A percentile compares a stretch with the other conserved stretches of the same genome.
Evolutionary conservation across 768 basidiomycete species (phyloP).

Genomic region (Xanthoconium stramineum): DNA sequence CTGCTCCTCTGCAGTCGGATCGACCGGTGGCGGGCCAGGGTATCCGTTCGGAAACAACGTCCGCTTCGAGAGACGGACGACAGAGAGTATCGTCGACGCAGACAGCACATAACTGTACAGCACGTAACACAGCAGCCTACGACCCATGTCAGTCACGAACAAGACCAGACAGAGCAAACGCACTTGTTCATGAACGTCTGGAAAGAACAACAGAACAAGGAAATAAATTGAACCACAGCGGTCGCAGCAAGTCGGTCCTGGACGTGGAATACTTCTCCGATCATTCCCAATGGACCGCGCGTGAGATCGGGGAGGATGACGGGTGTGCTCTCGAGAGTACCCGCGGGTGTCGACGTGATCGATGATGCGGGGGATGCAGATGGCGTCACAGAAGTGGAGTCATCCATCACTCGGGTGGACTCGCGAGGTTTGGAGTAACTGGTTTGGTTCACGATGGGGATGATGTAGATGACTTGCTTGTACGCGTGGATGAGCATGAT

Average conservation of each 20-base stretch:
- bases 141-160: conserved; percentile 8
- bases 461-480: conserved; percentile 59
- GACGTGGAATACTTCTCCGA: conserved; percentile 48
- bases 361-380: conserved; percentile 28
- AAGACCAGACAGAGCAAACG: conserved; percentile 3
- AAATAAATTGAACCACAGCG: conserved; percentile 43
- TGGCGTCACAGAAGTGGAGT: conserved; percentile 5
- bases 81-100: conserved; percentile 47
- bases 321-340: conserved; percentile 1
- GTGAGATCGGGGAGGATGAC: conserved; percentile 34
- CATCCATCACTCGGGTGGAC: background rate
- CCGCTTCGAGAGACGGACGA: conserved; percentile 56
- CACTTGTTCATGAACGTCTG: conserved; percentile 61
- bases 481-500: conserved; percentile 67
- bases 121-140: conserved; percentile 67
- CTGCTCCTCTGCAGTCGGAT: conserved; percentile 79
- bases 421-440: background rate
- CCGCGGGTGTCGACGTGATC: conserved; percentile 14
- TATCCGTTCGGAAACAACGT: conserved; percentile 89
- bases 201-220: conserved; percentile 45
- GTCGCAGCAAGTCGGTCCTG: conserved; percentile 47
- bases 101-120: conserved; percentile 55
- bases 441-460: conserved; percentile 60
- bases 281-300: conserved; percentile 41
- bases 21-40: conserved; percentile 67